phyloP scores from a whole-genome alignment of 495 filamentous ascomycete genomes.

The Cladorrhinum samala region DNA sequence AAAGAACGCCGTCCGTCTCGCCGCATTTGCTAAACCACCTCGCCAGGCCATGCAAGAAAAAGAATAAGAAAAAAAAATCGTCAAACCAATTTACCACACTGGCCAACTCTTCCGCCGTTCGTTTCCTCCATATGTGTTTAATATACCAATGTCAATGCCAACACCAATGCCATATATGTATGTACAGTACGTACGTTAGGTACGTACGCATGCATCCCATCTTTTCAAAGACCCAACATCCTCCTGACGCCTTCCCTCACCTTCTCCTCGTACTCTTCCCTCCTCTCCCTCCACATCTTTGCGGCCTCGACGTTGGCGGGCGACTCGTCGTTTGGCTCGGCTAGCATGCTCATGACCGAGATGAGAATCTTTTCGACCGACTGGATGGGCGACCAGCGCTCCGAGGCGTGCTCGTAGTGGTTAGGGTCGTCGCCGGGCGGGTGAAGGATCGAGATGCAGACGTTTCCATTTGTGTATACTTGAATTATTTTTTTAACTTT shows the following conservation, averaged over 20 bases:
- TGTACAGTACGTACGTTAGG: too few species aligned
- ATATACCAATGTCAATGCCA: background rate
- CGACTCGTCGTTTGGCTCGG: conserved; percentile 97
- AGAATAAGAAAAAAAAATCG: too few species aligned
- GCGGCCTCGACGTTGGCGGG: conserved; percentile 97
- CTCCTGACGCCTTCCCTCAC: conserved; percentile 67
- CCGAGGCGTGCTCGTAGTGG: conserved; percentile 94
- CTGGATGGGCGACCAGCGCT: conserved; percentile 95
- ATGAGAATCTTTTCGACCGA: conserved; percentile 98
- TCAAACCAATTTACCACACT: too few species aligned
- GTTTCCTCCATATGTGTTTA: background rate
- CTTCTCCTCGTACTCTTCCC: conserved; percentile 76
- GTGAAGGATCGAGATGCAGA: conserved; percentile 98
- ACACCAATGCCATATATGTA: background rate
- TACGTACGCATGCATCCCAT: background rate
- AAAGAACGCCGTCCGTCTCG: too few species aligned
- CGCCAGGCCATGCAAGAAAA: too few species aligned
- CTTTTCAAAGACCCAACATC: conserved; percentile 46
- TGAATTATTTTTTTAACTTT: too few species aligned
- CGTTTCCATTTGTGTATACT: conserved; percentile 86
- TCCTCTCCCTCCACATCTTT: conserved; percentile 93
- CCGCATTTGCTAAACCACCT: too few species aligned
- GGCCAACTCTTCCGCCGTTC: too few species aligned
- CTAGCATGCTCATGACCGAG: conserved; percentile 97
- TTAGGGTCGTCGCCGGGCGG: conserved; percentile 97